Evolutionary conservation across 1,284 basidiomycete genomes (phyloP).

Genomic region (Psilocybe mexicana): DNA sequence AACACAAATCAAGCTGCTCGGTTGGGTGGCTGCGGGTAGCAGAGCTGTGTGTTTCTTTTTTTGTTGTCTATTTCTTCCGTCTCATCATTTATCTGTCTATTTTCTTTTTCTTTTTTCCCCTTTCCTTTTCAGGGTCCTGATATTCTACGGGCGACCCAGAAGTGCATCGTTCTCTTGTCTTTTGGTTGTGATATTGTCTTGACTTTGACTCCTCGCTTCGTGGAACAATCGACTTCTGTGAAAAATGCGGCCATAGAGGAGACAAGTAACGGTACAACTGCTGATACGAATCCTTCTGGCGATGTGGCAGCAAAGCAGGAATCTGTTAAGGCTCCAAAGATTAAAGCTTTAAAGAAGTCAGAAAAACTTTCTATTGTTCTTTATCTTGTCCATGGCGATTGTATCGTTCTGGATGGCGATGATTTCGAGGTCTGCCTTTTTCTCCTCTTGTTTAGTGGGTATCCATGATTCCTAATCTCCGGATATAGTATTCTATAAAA

Average conservation of each 20-base stretch:
- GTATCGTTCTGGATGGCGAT: conserved; percentile 48
- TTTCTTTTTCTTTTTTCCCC: too few species aligned
- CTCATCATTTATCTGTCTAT: not conserved
- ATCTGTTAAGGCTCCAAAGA: conserved; percentile 7
- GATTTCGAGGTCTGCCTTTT: conserved; percentile 50
- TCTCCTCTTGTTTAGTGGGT: not conserved
- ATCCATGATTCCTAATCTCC: conserved; percentile 13
- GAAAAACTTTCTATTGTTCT: conserved; percentile 24
- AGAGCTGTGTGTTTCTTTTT: conserved; percentile 27
- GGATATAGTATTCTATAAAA: conserved; percentile 38
- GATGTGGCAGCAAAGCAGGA: conserved; percentile 54
- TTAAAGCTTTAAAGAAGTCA: conserved; percentile 7
- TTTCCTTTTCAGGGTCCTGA: conserved; percentile 16
- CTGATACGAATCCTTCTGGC: conserved; percentile 8
- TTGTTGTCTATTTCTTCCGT: conserved; percentile 5
- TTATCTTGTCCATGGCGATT: conserved; percentile 60
- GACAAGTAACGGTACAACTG: not conserved
- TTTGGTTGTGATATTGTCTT: conserved; percentile 33
- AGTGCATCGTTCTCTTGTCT: conserved; percentile 26
- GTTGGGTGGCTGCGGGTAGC: conserved; percentile 35
- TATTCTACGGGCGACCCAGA: conserved; percentile 24
- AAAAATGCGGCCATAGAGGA: not conserved
- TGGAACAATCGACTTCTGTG: conserved; percentile 4
- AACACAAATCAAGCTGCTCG: conserved; percentile 29
- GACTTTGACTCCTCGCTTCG: conserved; percentile 22